Evolutionary conservation across 768 basidiomycete genomes (phyloP).

Genomic region (Podaxis pistillaris): DNA sequence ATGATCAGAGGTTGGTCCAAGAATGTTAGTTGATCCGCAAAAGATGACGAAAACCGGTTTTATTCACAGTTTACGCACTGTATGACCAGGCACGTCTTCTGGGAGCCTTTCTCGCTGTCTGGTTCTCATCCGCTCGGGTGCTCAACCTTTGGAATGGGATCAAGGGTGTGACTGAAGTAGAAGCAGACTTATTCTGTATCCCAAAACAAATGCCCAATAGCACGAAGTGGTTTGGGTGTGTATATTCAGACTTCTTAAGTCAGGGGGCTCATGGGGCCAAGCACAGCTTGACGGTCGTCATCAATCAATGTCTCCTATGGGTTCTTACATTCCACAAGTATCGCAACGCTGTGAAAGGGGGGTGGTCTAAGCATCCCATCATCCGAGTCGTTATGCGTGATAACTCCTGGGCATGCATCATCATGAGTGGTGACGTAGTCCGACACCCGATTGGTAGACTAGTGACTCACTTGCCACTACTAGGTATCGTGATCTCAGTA

Average conservation of each 20-base stretch:
- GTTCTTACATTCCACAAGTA: not conserved
- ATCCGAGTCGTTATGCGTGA: not conserved
- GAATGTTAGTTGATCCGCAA: not conserved
- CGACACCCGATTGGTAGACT: no score
- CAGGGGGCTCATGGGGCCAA: not conserved
- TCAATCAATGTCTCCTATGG: not conserved
- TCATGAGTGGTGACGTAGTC: not conserved
- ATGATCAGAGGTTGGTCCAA: not conserved
- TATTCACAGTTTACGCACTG: not conserved
- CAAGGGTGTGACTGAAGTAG: not conserved
- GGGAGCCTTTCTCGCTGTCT: not conserved
- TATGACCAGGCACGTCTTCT: not conserved
- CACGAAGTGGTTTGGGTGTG: slow-evolving; percentile 6
- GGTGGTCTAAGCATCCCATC: not conserved
- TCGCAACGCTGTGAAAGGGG: not conserved
- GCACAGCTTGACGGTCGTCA: not conserved
- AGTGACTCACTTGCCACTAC: not conserved
- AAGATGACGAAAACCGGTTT: not conserved
- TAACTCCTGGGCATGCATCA: slow-evolving; percentile 1
- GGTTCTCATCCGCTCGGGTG: not conserved
- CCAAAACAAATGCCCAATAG: not conserved
- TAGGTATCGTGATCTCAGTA: not conserved
- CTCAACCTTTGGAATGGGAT: slow-evolving; percentile 1
- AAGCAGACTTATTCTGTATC: not conserved
- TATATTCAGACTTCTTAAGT: not conserved